These are phyloP conservation scores for Trametes coccinea DNA, from an alignment of 768 basidiomycete genomes.

Conservation along the genomic window DNA sequence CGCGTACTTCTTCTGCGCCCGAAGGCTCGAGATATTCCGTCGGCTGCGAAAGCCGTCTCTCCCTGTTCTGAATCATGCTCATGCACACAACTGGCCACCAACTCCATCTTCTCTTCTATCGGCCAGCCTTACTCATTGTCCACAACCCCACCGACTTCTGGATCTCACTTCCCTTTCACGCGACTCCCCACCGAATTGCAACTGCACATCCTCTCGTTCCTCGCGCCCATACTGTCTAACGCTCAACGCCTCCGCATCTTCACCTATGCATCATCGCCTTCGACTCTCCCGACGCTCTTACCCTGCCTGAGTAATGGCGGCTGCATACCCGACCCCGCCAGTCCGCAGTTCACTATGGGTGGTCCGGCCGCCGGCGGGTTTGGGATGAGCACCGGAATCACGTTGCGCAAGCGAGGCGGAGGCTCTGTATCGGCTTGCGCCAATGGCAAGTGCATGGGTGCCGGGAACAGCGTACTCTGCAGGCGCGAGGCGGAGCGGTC, in stretches of 20 bases:
- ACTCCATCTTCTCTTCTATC: slow-evolving; percentile 14
- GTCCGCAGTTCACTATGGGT: slow-evolving; percentile 32
- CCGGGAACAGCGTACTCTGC: slow-evolving; percentile 39
- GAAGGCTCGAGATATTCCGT: background rate
- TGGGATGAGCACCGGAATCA: slow-evolving; percentile 21
- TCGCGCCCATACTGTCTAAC: slow-evolving; percentile 57
- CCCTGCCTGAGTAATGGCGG: slow-evolving; percentile 23
- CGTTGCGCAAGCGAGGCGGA: slow-evolving; percentile 18
- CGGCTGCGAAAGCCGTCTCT: background rate
- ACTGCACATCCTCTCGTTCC: slow-evolving; percentile 54
- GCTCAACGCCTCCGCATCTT: slow-evolving; percentile 55
- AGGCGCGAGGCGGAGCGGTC: slow-evolving; percentile 44
- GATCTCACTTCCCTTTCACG: slow-evolving; percentile 37
- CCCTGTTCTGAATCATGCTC: slow-evolving; percentile 18
- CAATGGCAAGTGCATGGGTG: slow-evolving; percentile 43
- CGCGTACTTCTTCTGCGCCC: slow-evolving; percentile 51
- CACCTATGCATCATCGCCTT: slow-evolving; percentile 46
- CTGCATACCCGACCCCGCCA: slow-evolving; percentile 39
- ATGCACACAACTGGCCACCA: slow-evolving; percentile 11
- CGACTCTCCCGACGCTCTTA: slow-evolving; percentile 45
- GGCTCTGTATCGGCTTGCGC: slow-evolving; percentile 21
- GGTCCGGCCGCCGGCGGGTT: slow-evolving; percentile 27
- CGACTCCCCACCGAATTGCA: slow-evolving; percentile 59
- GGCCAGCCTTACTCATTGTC: slow-evolving; percentile 10
- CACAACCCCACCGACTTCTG: slow-evolving; percentile 1